These are phyloP conservation scores for Hypholoma sublateritium DNA, from an alignment of 768 basidiomycete species.

Conservation along the genomic window DNA sequence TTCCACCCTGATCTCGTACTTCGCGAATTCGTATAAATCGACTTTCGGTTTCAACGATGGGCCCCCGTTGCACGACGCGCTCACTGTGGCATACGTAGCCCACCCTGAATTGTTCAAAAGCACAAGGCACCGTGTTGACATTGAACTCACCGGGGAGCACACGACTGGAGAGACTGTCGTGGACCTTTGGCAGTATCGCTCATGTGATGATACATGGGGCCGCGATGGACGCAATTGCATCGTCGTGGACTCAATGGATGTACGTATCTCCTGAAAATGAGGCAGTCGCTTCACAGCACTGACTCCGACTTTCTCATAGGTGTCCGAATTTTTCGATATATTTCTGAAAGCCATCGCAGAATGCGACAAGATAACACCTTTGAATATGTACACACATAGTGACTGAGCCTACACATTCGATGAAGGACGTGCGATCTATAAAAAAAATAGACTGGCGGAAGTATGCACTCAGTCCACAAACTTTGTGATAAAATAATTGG, in stretches of 20 bases:
- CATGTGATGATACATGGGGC: constrained; percentile 72
- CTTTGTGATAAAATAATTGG: no score
- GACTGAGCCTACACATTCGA: no score
- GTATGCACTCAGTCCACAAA: no score
- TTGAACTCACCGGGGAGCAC: constrained; percentile 70
- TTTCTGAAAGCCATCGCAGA: constrained; percentile 57
- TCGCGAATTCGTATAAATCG: constrained; percentile 68
- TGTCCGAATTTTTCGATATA: constrained; percentile 62
- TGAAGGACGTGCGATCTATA: no score
- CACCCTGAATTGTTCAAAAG: constrained; percentile 63
- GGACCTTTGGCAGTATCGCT: constrained; percentile 67
- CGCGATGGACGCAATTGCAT: constrained; percentile 71
- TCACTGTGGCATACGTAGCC: constrained; percentile 77
- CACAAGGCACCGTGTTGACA: constrained; percentile 74
- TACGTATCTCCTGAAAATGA: constrained; percentile 31
- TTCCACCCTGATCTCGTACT: constrained; percentile 73
- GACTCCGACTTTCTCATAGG: constrained; percentile 37
- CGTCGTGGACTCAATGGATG: constrained; percentile 68
- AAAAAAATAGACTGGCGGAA: no score
- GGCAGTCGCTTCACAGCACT: not conserved
- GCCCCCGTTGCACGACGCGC: constrained; percentile 85
- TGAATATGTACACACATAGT: constrained; percentile 36
- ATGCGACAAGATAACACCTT: constrained; percentile 60
- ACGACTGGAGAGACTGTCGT: constrained; percentile 79
- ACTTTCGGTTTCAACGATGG: constrained; percentile 84